Conservation (phyloP, 495 filamentous ascomycete genomes). For the Lophiostoma macrostomum region DNA sequence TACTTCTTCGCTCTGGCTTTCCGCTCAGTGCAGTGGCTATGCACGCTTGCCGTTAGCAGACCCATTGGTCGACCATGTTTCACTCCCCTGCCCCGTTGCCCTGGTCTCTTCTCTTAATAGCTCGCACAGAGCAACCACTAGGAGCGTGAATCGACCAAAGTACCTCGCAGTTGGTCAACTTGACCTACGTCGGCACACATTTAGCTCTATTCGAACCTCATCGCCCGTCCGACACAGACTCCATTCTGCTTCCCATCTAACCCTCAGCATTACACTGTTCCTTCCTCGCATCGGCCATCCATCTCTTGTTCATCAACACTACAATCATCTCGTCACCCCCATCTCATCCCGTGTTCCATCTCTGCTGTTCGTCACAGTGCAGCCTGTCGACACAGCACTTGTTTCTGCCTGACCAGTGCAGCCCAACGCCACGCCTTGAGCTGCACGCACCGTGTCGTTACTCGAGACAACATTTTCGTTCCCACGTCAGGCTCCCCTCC, state of each 20-base stretch:
- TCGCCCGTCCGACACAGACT: slow-evolving; percentile 10
- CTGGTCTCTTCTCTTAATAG: slow-evolving; percentile 33
- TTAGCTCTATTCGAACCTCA: slow-evolving; percentile 18
- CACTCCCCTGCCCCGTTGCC: slow-evolving; percentile 30
- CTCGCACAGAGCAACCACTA: slow-evolving; percentile 26
- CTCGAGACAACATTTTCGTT: slow-evolving; percentile 12
- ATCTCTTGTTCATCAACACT: slow-evolving; percentile 27
- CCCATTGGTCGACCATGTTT: slow-evolving; percentile 32
- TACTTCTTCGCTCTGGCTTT: slow-evolving; percentile 17
- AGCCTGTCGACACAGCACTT: slow-evolving; percentile 12
- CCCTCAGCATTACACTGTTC: slow-evolving; percentile 13
- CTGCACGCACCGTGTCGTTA: slow-evolving; percentile 4
- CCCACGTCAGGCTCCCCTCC: slow-evolving; percentile 16
- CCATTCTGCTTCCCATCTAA: slow-evolving; percentile 16
- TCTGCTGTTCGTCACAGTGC: slow-evolving; percentile 14
- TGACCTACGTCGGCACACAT: slow-evolving; percentile 27
- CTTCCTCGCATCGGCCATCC: slow-evolving; percentile 13
- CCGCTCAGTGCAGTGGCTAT: slow-evolving; percentile 28
- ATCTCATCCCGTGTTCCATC: slow-evolving; percentile 13
- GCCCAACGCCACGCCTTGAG: slow-evolving; percentile 28
- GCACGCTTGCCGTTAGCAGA: slow-evolving; percentile 14
- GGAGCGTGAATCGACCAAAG: slow-evolving; percentile 12
- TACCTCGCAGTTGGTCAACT: slow-evolving; percentile 27
- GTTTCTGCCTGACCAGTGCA: slow-evolving; percentile 29
- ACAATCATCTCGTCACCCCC: slow-evolving; percentile 16